Evolutionary conservation across 2,329 filamentous ascomycete species (phyloP).

Genomic region (Sarocladium strictum): DNA sequence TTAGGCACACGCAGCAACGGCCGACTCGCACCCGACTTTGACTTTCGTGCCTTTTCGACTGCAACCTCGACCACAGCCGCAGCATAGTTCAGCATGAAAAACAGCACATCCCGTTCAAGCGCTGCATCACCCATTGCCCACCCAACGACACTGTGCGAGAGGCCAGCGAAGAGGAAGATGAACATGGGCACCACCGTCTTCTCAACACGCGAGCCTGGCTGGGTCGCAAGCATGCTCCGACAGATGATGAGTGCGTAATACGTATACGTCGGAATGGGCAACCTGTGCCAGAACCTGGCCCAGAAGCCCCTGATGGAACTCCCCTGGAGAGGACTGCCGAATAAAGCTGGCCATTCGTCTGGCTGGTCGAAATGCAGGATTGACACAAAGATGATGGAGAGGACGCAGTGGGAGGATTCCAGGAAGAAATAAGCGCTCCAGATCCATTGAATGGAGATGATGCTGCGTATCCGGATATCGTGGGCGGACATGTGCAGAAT

Average conservation of each 20-base stretch:
- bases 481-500: neutral
- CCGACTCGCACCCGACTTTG: neutral
- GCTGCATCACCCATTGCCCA: conserved; percentile 8
- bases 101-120: conserved; percentile 5
- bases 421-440: conserved; percentile 1
- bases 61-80: neutral
- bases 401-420: neutral
- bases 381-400: neutral
- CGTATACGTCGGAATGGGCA: conserved; percentile 5
- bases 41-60: neutral
- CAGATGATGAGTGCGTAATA: neutral
- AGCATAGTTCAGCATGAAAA: conserved; percentile 6
- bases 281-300: conserved; percentile 13
- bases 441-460: conserved; percentile 1
- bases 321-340: conserved; percentile 10
- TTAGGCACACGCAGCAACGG: neutral
- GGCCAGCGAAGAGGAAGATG: conserved; percentile 27
- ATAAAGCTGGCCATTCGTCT: conserved; percentile 13
- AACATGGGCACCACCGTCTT: conserved; percentile 5
- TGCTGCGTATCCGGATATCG: neutral
- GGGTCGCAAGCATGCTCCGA: neutral
- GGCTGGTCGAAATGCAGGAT: neutral
- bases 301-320: conserved; percentile 12
- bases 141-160: conserved; percentile 34
- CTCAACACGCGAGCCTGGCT: neutral